A percentile compares a stretch with the other conserved stretches of the same genome.
Evolutionary conservation across 2,329 filamentous ascomycete genomes (phyloP).

Genomic region (Exophiala sp.): DNA sequence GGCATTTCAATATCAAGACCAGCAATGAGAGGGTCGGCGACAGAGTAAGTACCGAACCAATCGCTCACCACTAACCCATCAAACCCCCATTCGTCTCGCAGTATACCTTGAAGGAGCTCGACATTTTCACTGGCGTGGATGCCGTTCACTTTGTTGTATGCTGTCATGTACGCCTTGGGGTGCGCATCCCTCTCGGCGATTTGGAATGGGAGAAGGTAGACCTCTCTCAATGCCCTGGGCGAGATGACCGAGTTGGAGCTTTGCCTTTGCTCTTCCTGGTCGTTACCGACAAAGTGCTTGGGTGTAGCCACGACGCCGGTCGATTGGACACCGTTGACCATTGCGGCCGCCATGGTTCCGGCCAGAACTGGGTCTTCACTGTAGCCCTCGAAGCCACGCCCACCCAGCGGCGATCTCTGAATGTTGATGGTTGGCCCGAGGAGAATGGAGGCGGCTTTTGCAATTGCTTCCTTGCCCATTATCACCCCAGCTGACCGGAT

Average conservation of each 20-base stretch:
- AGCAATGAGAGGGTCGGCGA: slow-evolving; percentile 41
- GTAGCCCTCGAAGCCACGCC: slow-evolving; percentile 80
- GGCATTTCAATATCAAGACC: slow-evolving; percentile 47
- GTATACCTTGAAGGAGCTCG: slow-evolving; percentile 38
- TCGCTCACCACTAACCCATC: slow-evolving; percentile 45
- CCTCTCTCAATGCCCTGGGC: slow-evolving; percentile 53
- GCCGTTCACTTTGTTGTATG: slow-evolving; percentile 55
- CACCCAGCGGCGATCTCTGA: slow-evolving; percentile 73
- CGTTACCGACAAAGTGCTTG: slow-evolving; percentile 56
- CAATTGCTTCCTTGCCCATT: slow-evolving; percentile 65
- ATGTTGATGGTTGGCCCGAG: slow-evolving; percentile 75
- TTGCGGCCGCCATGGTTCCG: slow-evolving; percentile 64
- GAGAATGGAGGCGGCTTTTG: slow-evolving; percentile 66
- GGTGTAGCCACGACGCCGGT: slow-evolving; percentile 69
- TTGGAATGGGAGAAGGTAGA: slow-evolving; percentile 60
- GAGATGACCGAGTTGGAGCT: slow-evolving; percentile 40
- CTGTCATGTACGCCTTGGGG: slow-evolving; percentile 53
- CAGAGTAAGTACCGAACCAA: slow-evolving; percentile 45
- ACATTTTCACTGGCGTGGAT: slow-evolving; percentile 42
- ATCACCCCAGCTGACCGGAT: slow-evolving; percentile 64
- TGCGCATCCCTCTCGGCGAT: slow-evolving; percentile 53
- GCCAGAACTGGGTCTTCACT: slow-evolving; percentile 76
- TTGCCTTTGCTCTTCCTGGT: slow-evolving; percentile 43
- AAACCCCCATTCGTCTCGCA: slow-evolving; percentile 45
- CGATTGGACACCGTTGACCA: slow-evolving; percentile 66